A percentile compares a stretch with the other conserved stretches of the same genome.
phyloP scores from a whole-genome alignment of 768 basidiomycete species.

The Coprinopsis cinerea region DNA sequence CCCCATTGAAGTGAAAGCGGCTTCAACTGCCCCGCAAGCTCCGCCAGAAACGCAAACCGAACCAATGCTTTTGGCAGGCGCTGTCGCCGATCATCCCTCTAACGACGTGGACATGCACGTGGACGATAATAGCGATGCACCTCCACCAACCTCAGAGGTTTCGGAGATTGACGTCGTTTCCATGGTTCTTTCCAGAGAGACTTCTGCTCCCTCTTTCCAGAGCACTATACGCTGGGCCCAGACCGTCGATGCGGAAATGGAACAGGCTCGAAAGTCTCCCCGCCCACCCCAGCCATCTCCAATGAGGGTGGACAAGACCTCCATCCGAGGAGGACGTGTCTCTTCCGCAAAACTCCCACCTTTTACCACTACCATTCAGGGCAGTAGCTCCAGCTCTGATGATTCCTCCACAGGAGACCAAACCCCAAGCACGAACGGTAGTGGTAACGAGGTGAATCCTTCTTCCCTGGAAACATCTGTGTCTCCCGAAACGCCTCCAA shows the following conservation, averaged over 20 bases:
- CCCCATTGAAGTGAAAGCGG: neutral
- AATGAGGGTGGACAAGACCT: neutral
- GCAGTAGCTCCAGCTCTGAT: slow-evolving; percentile 3
- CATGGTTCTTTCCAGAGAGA: slow-evolving; percentile 3
- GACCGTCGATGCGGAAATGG: slow-evolving; percentile 14
- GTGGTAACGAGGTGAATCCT: neutral
- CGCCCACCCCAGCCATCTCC: neutral
- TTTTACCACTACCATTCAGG: neutral
- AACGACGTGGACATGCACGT: slow-evolving; percentile 18
- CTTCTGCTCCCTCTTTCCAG: slow-evolving; percentile 6
- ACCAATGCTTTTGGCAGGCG: slow-evolving; percentile 9
- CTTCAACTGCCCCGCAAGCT: neutral
- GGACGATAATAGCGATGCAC: slow-evolving; percentile 15
- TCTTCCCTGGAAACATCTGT: slow-evolving; percentile 6
- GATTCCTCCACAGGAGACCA: neutral
- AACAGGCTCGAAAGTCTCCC: neutral
- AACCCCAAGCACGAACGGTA: neutral
- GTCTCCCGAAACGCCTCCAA: neutral
- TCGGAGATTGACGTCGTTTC: slow-evolving; percentile 11
- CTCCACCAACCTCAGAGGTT: slow-evolving; percentile 9
- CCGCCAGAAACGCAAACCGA: neutral
- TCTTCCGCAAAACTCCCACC: neutral
- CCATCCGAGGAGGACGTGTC: neutral
- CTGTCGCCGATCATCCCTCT: slow-evolving; percentile 15
- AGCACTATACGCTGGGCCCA: slow-evolving; percentile 44